Evolutionary conservation across 805 yeast genomes (phyloP).

Genomic region (Wickerhamomyces canadensis): DNA sequence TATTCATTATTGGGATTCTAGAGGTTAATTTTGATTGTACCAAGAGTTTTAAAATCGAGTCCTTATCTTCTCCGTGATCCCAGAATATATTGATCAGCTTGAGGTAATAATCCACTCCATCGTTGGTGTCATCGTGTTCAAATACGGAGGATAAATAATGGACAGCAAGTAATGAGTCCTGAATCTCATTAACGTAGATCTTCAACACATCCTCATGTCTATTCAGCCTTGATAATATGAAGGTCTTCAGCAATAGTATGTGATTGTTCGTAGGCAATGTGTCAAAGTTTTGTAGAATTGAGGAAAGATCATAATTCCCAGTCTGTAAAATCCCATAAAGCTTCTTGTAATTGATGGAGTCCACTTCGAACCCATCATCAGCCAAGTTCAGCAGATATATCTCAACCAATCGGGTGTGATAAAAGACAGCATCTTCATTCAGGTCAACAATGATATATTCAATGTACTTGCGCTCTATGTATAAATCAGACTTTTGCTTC

Average conservation of each 20-base stretch:
- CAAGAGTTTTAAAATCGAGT: slow-evolving; percentile 35
- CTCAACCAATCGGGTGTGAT: slow-evolving; percentile 40
- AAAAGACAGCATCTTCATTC: slow-evolving; percentile 29
- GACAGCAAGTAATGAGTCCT: slow-evolving; percentile 54
- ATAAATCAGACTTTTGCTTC: too few species aligned
- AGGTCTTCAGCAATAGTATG: slow-evolving; percentile 44
- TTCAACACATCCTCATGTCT: slow-evolving; percentile 60
- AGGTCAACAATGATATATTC: slow-evolving; percentile 42
- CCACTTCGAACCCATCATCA: slow-evolving; percentile 5
- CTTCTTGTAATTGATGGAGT: slow-evolving; percentile 25
- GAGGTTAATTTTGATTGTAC: slow-evolving; percentile 2
- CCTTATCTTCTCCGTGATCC: slow-evolving; percentile 25
- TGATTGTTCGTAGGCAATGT: background rate
- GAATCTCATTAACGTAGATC: slow-evolving; percentile 50
- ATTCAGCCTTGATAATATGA: slow-evolving; percentile 52
- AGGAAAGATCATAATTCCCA: slow-evolving; percentile 26
- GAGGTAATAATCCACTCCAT: slow-evolving; percentile 27
- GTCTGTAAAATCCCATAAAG: slow-evolving; percentile 28
- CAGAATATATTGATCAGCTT: slow-evolving; percentile 32
- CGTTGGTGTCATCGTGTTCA: slow-evolving; percentile 20
- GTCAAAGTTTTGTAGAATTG: slow-evolving; percentile 26
- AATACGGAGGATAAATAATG: slow-evolving; percentile 51
- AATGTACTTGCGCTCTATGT: slow-evolving; percentile 44
- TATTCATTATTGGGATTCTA: slow-evolving; percentile 29
- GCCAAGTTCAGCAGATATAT: slow-evolving; percentile 34